Evolutionary conservation across 2,329 filamentous ascomycete species (phyloP).

Genomic region (Dryadomyces quercus-mongolicae): DNA sequence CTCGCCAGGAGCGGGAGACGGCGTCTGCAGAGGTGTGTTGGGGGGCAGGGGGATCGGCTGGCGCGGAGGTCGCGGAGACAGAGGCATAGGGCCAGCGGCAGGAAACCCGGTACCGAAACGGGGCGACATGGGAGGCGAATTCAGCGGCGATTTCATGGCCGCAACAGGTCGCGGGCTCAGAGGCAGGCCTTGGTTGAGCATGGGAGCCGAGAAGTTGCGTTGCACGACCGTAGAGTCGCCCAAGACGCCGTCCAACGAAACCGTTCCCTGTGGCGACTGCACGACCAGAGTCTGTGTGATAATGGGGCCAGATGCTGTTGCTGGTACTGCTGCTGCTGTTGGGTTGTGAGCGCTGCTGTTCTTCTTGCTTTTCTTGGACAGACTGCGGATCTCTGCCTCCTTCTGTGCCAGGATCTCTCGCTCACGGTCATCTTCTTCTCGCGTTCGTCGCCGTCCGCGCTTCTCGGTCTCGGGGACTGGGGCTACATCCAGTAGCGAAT

Average conservation of each 20-base stretch:
- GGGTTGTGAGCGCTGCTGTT: conserved; percentile 37
- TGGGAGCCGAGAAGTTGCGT: conserved; percentile 22
- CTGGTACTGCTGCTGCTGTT: not conserved
- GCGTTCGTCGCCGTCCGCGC: conserved; percentile 69
- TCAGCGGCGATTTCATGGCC: conserved; percentile 36
- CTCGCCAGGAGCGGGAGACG: conserved; percentile 26
- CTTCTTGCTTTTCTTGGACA: conserved; percentile 60
- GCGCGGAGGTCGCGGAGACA: conserved; percentile 63
- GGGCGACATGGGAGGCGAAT: conserved; percentile 60
- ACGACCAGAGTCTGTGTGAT: conserved; percentile 18
- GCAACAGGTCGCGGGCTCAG: conserved; percentile 44
- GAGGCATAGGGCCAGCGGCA: conserved; percentile 11
- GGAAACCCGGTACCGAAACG: conserved; percentile 24
- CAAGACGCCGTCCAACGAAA: conserved; percentile 41
- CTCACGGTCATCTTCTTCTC: conserved; percentile 75
- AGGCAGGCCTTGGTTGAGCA: conserved; percentile 49
- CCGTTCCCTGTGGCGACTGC: conserved; percentile 15
- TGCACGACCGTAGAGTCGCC: conserved; percentile 2
- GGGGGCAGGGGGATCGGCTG: conserved; percentile 62
- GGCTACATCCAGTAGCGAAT: conserved; percentile 60
- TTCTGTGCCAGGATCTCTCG: conserved; percentile 56
- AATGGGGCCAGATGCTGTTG: conserved; percentile 20
- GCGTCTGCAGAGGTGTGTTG: conserved; percentile 53
- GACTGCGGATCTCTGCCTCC: conserved; percentile 58
- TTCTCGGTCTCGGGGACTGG: conserved; percentile 44